phyloP scores from a whole-genome alignment of 2,329 filamentous ascomycete genomes.

The Colletotrichum sp. region DNA sequence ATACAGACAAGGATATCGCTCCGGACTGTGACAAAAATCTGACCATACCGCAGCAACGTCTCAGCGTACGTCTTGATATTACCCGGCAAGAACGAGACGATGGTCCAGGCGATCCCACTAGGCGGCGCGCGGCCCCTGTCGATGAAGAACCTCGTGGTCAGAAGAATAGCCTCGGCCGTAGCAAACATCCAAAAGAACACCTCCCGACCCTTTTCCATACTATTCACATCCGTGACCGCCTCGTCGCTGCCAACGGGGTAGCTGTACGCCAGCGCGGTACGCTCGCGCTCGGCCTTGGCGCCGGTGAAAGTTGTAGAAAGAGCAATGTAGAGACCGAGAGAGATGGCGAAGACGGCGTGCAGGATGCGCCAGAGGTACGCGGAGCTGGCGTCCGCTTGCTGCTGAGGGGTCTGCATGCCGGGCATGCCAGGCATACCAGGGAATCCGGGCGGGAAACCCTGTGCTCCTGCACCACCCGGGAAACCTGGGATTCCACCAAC shows the following conservation, averaged over 20 bases:
- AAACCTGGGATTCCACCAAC: conserved; percentile 23
- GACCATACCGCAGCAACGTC: conserved; percentile 67
- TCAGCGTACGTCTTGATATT: conserved; percentile 67
- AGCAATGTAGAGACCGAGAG: conserved; percentile 73
- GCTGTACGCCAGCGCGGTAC: conserved; percentile 36
- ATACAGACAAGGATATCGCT: conserved; percentile 77
- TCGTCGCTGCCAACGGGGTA: conserved; percentile 30
- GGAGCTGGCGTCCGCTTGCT: conserved; percentile 33
- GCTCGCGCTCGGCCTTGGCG: conserved; percentile 63
- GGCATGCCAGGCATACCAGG: conserved; percentile 34
- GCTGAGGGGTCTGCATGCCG: conserved; percentile 38
- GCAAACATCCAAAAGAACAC: conserved; percentile 83
- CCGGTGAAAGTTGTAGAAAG: conserved; percentile 73
- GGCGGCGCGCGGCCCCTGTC: conserved; percentile 65
- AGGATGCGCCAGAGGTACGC: conserved; percentile 72
- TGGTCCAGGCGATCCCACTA: conserved; percentile 66
- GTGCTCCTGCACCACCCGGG: conserved; percentile 27
- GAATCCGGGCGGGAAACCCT: conserved; percentile 35
- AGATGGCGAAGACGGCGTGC: conserved; percentile 74
- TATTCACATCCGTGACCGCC: conserved; percentile 26
- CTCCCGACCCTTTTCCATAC: conserved; percentile 42
- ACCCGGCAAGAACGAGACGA: conserved; percentile 69
- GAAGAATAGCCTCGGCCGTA: conserved; percentile 74
- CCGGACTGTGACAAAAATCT: conserved; percentile 75
- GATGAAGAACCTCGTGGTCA: conserved; percentile 74